A percentile compares a stretch with the other conserved stretches of the same genome.
These are phyloP conservation scores for Phellopilus nigrolimitatus DNA, from an alignment of 1,284 basidiomycete genomes.

Conservation along the genomic window DNA sequence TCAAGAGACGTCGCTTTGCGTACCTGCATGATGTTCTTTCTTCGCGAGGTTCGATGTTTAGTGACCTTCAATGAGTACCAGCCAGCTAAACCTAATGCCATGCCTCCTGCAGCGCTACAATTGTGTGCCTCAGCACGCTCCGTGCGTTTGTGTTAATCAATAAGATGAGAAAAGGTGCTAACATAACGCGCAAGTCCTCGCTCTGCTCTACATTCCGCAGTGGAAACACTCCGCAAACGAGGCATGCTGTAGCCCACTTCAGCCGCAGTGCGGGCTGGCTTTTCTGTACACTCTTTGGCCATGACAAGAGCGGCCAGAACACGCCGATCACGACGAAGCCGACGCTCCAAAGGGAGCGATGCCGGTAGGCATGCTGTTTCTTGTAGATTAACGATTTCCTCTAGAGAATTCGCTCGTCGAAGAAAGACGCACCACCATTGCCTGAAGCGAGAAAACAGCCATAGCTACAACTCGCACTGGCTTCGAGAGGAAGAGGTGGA, in stretches of 20 bases:
- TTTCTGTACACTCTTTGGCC: conserved; percentile 35
- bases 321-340: conserved; percentile 64
- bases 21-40: conserved; percentile 4
- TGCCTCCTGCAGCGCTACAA: conserved; percentile 8
- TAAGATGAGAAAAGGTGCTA: conserved; percentile 25
- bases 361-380: conserved; percentile 58
- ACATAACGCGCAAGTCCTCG: conserved; percentile 64
- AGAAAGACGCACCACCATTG: conserved; percentile 62
- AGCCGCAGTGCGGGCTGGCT: conserved; percentile 31
- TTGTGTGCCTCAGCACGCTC: no score
- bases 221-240: conserved; percentile 63
- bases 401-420: conserved; percentile 1
- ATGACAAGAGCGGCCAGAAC: conserved; percentile 58
- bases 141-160: neutral
- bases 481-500: neutral
- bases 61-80: neutral
- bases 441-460: conserved; percentile 46
- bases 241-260: conserved; percentile 52
- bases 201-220: conserved; percentile 69
- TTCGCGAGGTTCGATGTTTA: conserved; percentile 7
- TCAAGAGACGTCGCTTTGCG: neutral
- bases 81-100: conserved; percentile 15
- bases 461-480: conserved; percentile 29
- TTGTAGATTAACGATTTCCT: neutral
- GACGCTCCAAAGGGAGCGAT: conserved; percentile 68